Base-by-base conservation (phyloP, 2,329 filamentous ascomycete species). In the Dendryphion nanum region DNA sequence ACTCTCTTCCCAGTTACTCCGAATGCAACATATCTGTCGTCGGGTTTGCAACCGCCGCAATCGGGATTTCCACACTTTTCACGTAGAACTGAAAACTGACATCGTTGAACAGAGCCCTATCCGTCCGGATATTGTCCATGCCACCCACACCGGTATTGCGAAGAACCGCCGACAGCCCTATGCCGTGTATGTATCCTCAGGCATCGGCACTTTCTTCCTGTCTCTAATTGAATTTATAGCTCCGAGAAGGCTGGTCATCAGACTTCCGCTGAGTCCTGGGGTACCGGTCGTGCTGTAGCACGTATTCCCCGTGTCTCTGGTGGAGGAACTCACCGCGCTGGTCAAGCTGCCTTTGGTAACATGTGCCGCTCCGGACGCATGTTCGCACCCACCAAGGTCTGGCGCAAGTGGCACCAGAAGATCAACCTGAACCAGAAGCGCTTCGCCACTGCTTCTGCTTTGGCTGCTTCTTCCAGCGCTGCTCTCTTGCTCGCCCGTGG, bases 141-240 rank as follows among this genome's bases (percentile, higher is more conserved):
- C 90, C 75, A 83, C 97, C 67, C 93, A 98, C 85, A 95, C 89
- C 68, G 93, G 93, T 69, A 94, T 98, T 81, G 91, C 91, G 73
- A 98, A 98, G 89, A 98, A 98, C 85, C 96, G 95, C 85, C 86
- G 93, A 74, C 93, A 98, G 79, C 90, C 93, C 63, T 98, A 98
- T 76, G 83, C 93, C 68, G 93, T 98, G 81, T 95, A 89, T 57
- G 57, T 45, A 41, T 41, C 31, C 18, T 35, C 26, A 24, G 39
- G 14, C 6, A 21, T 35, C 30, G 32, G 20, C 18, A 18, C 30
- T 29, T 26, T 42, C 35, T 6, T 20, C 23, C 15, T 20, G 21
- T 7, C 18, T 51, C 55, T 59, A 51, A 58, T 41, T 43, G 19
- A 12, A 29, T 16, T 23, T 36, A 13, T 36, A 62, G 59, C 50